A percentile compares a stretch with the other conserved stretches of the same genome.
Evolutionary conservation across 805 yeast genomes (phyloP).

Genomic region (Grigorovia yakushimaensis): DNA sequence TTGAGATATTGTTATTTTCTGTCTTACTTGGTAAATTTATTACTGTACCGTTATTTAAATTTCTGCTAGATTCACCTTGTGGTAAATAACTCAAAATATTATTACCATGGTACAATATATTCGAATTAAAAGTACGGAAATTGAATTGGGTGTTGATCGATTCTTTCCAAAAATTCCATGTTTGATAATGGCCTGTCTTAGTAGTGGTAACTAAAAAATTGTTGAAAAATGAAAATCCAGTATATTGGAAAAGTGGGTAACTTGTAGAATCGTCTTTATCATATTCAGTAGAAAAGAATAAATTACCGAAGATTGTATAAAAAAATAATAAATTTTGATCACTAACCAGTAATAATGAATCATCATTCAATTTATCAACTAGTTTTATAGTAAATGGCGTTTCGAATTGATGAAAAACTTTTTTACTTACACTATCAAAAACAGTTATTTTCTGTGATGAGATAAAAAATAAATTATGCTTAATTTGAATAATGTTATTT

Average conservation of each 20-base stretch:
- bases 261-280: conserved; percentile 9
- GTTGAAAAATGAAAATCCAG: conserved; percentile 15
- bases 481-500: conserved; percentile 6
- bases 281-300: conserved; percentile 17
- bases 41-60: conserved; percentile 15
- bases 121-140: conserved; percentile 15
- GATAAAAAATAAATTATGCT: conserved; percentile 9
- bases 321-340: conserved; percentile 16
- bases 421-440: conserved; percentile 12
- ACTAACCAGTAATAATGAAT: conserved; percentile 16
- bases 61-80: conserved; percentile 12
- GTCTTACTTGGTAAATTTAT: conserved; percentile 26
- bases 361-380: conserved; percentile 15
- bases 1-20: conserved; percentile 21
- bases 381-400: conserved; percentile 11
- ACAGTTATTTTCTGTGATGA: conserved; percentile 10
- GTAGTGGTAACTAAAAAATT: conserved; percentile 11
- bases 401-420: conserved; percentile 8
- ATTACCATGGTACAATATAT: conserved; percentile 19
- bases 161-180: conserved; percentile 25
- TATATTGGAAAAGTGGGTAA: conserved; percentile 7
- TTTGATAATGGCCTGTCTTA: conserved; percentile 16
- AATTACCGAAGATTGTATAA: conserved; percentile 22
- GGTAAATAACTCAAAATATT: conserved; percentile 24
- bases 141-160: conserved; percentile 13